Evolutionary conservation across 768 basidiomycete species (phyloP).

Genomic region (Calvatia gigantea): DNA sequence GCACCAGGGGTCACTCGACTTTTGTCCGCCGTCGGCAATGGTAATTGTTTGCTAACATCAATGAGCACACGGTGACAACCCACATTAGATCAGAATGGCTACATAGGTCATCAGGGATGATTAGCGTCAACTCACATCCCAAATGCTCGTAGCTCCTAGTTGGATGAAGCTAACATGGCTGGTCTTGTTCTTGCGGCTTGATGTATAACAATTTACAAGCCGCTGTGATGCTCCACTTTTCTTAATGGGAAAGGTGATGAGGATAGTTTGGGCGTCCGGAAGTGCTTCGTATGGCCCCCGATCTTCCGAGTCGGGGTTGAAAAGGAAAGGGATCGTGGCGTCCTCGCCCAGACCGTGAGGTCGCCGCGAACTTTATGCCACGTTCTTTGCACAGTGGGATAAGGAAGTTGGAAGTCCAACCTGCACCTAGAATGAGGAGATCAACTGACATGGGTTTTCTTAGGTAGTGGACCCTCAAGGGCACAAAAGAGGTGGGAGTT

Average conservation of each 20-base stretch:
- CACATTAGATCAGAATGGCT: background rate
- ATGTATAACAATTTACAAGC: constrained; percentile 43
- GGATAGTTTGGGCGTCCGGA: constrained; percentile 50
- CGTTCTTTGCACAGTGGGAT: constrained; percentile 45
- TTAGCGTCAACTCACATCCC: constrained; percentile 42
- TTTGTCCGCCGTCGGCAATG: background rate
- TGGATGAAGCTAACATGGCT: constrained; percentile 46
- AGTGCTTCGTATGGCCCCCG: constrained; percentile 38
- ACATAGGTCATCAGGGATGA: background rate
- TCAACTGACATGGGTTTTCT: constrained; percentile 31
- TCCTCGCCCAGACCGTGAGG: constrained; percentile 50
- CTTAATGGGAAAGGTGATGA: constrained; percentile 57
- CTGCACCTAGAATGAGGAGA: constrained; percentile 61
- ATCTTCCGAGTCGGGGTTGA: constrained; percentile 48
- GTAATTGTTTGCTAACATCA: background rate
- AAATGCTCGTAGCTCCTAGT: constrained; percentile 59
- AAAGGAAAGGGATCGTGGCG: constrained; percentile 50
- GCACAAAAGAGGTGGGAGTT: background rate
- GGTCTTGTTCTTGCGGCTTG: constrained; percentile 18
- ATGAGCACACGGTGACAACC: background rate
- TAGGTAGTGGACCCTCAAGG: too few relatives aligned
- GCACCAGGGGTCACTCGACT: constrained; percentile 33
- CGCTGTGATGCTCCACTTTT: constrained; percentile 40
- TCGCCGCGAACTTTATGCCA: constrained; percentile 43
- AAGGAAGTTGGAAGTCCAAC: constrained; percentile 64